Base-by-base conservation (phyloP, 1,284 basidiomycete species). In the Laetiporus sulphureus region DNA sequence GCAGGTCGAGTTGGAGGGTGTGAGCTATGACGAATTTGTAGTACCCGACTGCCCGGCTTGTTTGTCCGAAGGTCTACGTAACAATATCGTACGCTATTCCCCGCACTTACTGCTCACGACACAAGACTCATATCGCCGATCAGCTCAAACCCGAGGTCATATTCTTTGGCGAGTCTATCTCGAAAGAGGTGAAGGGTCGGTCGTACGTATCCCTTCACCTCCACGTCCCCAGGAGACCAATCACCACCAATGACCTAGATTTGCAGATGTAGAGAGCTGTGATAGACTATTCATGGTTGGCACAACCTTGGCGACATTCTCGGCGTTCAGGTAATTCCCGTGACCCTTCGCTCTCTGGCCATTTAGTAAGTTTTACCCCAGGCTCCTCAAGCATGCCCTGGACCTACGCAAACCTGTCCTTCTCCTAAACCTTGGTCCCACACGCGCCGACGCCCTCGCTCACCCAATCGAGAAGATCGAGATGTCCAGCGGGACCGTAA, bases 221-320 rank as follows among this genome's bases (percentile, higher is more conserved):
- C 18, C 4, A 24, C 7, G 2, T 20, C 23, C 18, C n/a, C n/a
- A n/a, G n/a, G n/a, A n/a, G n/a, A n/a, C n/a, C n/a, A n/a, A 0
- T 10, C 29, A n/a, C 1, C 13, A 10, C 10, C 16, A 12, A n/a
- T 21, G 10, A 20, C 16, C 32, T 46, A 88, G 88, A 20, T 81
- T 78, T 52, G 55, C 59, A 11, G 70, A 82, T 34, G 60, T 95
- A 13, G 75, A 83, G 46, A 52, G 63, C 2, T 69, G 77, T 5
- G 82, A 85, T 39, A 71, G 77, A 36, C 62, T 96, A 1, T 75
- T 96, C 40, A 66, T 94, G 33, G 64, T 95, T 29, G 92, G 93
- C 23, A 92, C 91, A 0, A 91, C 89, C 0, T 73, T 96, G 11
- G 91, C 93, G 2, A 96, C 93, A 0, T 95, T 88, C 62, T 92